A percentile compares a stretch with the other conserved stretches of the same genome.
phyloP scores from a whole-genome alignment of 192 early-diverging fungal species.

The Physocladia obscura region DNA sequence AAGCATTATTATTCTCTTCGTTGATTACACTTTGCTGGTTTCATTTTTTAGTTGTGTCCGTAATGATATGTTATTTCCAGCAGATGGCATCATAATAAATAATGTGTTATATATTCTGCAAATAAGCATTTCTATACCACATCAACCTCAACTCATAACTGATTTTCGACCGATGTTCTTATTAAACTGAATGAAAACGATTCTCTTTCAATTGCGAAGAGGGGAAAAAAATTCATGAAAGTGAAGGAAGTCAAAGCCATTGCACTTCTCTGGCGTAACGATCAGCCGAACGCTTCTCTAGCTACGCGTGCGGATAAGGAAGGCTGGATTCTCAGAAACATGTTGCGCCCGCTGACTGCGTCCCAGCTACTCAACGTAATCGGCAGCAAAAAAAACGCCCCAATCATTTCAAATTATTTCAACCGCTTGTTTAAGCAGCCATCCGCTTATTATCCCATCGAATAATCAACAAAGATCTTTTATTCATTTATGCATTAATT shows the following conservation, averaged over 20 bases:
- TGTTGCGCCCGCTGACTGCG: slow-evolving; percentile 23
- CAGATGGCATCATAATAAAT: no score
- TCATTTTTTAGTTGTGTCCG: no score
- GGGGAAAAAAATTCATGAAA: not conserved
- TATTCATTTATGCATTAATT: not conserved
- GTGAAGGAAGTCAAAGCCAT: slow-evolving; percentile 9
- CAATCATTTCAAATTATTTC: no score
- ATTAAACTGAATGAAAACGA: no score
- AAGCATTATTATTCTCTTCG: no score
- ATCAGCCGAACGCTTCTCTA: not conserved
- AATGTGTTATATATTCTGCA: no score
- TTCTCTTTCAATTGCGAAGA: no score
- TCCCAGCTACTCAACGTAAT: slow-evolving; percentile 5
- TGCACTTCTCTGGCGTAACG: slow-evolving; percentile 14
- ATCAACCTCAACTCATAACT: no score
- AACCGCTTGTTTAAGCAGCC: not conserved
- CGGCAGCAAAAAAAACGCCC: not conserved
- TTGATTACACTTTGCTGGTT: no score
- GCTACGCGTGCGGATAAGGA: slow-evolving; percentile 35
- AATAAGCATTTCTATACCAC: no score
- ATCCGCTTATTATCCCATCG: not conserved
- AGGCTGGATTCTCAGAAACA: slow-evolving; percentile 28
- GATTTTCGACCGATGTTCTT: no score
- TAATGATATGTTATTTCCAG: no score
- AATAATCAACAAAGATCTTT: not conserved